These are phyloP conservation scores for Passiflora organensis DNA, from an alignment of 345 rosid species.

Conservation along the genomic window DNA sequence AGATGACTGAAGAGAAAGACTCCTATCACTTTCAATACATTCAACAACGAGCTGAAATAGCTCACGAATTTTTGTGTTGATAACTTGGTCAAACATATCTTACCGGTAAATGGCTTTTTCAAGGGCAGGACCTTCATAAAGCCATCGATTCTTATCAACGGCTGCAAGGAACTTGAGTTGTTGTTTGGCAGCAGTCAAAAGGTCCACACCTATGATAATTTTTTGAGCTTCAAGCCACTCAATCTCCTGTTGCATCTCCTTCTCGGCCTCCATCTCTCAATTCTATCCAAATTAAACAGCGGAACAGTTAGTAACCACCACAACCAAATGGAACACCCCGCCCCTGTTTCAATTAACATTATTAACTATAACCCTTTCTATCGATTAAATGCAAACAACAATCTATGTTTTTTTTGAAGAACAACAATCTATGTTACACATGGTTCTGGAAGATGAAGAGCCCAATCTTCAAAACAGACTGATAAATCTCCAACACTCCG, in stretches of 20 bases:
- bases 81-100: background rate
- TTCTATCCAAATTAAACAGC: no score
- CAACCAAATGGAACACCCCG: no score
- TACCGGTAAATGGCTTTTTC: slow-evolving; percentile 68
- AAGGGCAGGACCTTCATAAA: slow-evolving; percentile 75
- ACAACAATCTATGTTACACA: no score
- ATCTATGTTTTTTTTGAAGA: no score
- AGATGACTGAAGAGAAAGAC: slow-evolving; percentile 1
- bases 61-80: background rate
- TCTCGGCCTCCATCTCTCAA: slow-evolving; percentile 1
- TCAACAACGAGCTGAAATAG: background rate
- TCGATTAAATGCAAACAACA: background rate
- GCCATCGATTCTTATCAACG: slow-evolving; percentile 70
- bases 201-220: slow-evolving; percentile 54
- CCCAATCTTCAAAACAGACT: no score
- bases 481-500: no score
- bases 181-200: slow-evolving; percentile 57
- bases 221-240: slow-evolving; percentile 86
- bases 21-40: background rate
- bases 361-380: no score
- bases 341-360: no score
- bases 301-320: no score
- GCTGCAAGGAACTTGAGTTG: slow-evolving; percentile 70
- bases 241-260: slow-evolving; percentile 18
- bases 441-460: no score